Conservation (phyloP, 768 basidiomycete genomes). For the Ramaria sp. region DNA sequence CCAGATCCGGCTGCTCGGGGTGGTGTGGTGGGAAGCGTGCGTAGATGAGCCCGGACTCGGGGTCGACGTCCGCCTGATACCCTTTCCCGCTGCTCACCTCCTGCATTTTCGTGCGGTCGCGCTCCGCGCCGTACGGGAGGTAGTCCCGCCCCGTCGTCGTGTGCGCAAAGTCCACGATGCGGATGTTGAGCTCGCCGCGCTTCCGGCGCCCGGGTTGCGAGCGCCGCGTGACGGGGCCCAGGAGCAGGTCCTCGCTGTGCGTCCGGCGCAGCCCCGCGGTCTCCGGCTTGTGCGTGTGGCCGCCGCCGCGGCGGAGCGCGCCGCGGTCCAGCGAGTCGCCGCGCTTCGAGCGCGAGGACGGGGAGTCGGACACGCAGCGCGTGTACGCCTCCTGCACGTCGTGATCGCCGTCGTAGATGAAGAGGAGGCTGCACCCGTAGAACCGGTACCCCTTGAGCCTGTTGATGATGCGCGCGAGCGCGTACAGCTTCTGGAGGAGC, state of each 20-base stretch:
- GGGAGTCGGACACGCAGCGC: conserved; percentile 48
- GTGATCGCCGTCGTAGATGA: conserved; percentile 94
- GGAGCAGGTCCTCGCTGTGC: conserved; percentile 69
- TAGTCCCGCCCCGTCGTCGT: conserved; percentile 95
- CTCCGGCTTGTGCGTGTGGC: conserved; percentile 15
- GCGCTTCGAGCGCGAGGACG: conserved; percentile 57
- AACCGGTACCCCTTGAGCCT: conserved; percentile 93
- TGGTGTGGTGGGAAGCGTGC: conserved; percentile 94
- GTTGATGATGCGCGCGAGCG: conserved; percentile 84
- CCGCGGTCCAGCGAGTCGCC: conserved; percentile 67
- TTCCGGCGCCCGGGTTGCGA: conserved; percentile 50
- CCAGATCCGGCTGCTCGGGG: conserved; percentile 81
- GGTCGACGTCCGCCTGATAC: conserved; percentile 75
- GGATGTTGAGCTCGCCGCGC: conserved; percentile 88
- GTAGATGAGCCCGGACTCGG: conserved; percentile 71
- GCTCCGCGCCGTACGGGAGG: conserved; percentile 41
- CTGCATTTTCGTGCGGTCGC: conserved; percentile 26
- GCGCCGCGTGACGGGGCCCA: conserved; percentile 55
- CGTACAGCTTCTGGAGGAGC: conserved; percentile 84
- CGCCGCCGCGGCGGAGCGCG: conserved; percentile 8
- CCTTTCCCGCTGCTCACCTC: conserved; percentile 47
- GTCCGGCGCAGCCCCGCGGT: conserved; percentile 53
- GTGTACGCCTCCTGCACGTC: conserved; percentile 75
- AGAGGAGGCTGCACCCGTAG: conserved; percentile 92
- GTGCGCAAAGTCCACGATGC: conserved; percentile 97